phyloP scores from a whole-genome alignment of 129 eudicot species.

The Chrysanthemum seticuspe region DNA sequence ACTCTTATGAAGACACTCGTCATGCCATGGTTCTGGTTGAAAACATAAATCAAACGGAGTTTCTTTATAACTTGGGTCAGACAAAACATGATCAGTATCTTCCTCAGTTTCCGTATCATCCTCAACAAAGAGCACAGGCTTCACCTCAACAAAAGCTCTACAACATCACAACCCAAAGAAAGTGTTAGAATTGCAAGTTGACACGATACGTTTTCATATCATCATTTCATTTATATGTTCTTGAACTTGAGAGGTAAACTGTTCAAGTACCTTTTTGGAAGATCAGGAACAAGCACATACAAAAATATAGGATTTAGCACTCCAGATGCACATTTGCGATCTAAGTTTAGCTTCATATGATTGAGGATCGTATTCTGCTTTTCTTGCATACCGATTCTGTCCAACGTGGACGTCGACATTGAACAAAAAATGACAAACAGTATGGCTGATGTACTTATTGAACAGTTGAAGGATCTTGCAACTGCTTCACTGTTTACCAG shows the following conservation, averaged over 20 bases:
- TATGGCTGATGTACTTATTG: conserved; percentile 64
- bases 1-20: conserved; percentile 63
- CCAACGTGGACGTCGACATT: conserved; percentile 39
- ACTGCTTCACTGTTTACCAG: conserved; percentile 77
- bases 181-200: background rate
- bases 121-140: conserved; percentile 66
- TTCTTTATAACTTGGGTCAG: conserved; percentile 23
- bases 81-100: conserved; percentile 26
- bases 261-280: conserved; percentile 72
- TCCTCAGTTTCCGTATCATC: conserved; percentile 41
- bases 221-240: conserved; percentile 2
- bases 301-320: conserved; percentile 56
- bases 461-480: conserved; percentile 71
- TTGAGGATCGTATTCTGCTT: conserved; percentile 44
- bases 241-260: background rate
- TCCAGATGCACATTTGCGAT: conserved; percentile 24
- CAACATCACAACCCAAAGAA: conserved; percentile 29
- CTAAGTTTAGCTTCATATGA: conserved; percentile 43
- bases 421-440: conserved; percentile 70
- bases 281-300: conserved; percentile 82
- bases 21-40: conserved; percentile 66
- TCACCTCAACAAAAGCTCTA: conserved; percentile 91
- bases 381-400: conserved; percentile 48
- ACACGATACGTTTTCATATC: background rate
- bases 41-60: conserved; percentile 51